These are phyloP conservation scores for Yarrowia sp. DNA, from an alignment of 805 yeast species.

Conservation along the genomic window DNA sequence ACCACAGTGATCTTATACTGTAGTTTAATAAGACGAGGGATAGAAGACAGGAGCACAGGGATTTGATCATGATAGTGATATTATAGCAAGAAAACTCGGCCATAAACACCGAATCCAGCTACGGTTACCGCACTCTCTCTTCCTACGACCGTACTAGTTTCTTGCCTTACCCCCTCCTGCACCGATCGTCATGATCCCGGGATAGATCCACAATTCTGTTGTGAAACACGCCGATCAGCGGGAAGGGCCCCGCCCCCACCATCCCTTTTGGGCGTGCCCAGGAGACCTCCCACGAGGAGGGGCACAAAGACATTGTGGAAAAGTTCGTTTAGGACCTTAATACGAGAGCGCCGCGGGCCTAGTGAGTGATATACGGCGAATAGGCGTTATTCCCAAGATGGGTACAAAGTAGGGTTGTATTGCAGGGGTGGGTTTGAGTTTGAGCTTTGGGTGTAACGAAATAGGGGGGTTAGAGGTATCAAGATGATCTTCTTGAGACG, in stretches of 20 bases:
- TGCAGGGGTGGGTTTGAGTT: neutral
- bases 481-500: neutral
- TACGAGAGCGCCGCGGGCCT: neutral
- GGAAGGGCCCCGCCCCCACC: conserved; percentile 9
- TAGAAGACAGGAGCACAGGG: neutral
- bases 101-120: too few species aligned
- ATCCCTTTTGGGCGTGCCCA: neutral
- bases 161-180: neutral
- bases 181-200: neutral
- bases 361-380: conserved; percentile 9
- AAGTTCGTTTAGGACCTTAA: neutral
- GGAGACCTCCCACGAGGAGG: neutral
- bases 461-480: neutral
- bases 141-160: too few species aligned
- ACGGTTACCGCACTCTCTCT: too few species aligned
- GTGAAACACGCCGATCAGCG: conserved; percentile 2
- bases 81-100: too few species aligned
- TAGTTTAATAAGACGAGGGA: neutral
- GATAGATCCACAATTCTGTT: neutral
- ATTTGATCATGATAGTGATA: too few species aligned
- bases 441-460: neutral
- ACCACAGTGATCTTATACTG: neutral
- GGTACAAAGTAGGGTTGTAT: neutral
- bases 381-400: neutral
- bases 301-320: conserved; percentile 2